Conservation (phyloP, 2,329 filamentous ascomycete genomes). For the Colletotrichum cuscutae region DNA sequence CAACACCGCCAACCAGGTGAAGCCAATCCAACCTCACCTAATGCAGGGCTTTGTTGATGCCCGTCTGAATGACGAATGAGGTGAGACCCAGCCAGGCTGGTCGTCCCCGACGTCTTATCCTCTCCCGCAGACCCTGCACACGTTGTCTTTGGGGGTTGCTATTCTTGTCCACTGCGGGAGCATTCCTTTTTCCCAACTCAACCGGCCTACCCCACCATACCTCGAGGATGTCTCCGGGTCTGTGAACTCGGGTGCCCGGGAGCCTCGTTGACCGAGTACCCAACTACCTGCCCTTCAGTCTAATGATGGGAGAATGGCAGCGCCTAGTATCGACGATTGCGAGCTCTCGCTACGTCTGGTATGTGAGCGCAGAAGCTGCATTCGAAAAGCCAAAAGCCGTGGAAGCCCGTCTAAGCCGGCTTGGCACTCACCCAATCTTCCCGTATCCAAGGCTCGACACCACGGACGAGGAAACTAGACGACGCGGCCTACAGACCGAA, state of each 20-base stretch:
- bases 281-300: background rate
- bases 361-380: background rate
- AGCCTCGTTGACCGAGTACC: background rate
- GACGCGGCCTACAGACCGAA: background rate
- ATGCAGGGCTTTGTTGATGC: background rate
- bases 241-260: background rate
- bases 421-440: slow-evolving; percentile 2
- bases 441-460: background rate
- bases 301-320: background rate
- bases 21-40: background rate
- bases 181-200: slow-evolving; percentile 19
- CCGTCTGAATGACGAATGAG: slow-evolving; percentile 13
- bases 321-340: background rate
- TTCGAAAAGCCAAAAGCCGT: background rate
- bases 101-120: background rate
- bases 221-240: background rate
- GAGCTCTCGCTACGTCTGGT: background rate
- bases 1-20: background rate
- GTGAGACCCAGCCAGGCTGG: slow-evolving; percentile 12
- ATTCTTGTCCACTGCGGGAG: slow-evolving; percentile 12
- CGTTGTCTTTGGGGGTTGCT: slow-evolving; percentile 4
- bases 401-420: background rate
- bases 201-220: background rate
- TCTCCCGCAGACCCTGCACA: slow-evolving; percentile 5
- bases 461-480: background rate